Percentiles rank a stretch among this genome's conserved stretches.
phyloP scores from a whole-genome alignment of 1,139 yeast genomes.

The Scheffersomyces cryptocercus region DNA sequence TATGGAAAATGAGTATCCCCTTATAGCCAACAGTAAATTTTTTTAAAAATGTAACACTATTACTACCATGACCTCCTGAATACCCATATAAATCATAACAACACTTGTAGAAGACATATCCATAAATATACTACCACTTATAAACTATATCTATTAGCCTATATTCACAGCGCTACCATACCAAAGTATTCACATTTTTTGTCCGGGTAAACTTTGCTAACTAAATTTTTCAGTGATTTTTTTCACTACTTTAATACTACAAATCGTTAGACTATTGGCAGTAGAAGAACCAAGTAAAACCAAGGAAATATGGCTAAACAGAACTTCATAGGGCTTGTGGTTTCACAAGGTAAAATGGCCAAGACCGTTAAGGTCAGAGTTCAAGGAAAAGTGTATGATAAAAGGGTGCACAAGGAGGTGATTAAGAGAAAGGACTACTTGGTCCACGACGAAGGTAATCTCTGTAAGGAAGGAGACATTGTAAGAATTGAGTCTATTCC shows the following conservation, averaged over 20 bases:
- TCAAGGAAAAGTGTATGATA: conserved; percentile 67
- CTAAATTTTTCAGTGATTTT: too few species aligned
- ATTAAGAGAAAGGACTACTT: conserved; percentile 79
- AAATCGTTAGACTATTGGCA: too few species aligned
- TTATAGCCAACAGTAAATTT: background rate
- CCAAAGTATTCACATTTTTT: background rate
- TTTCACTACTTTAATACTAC: too few species aligned
- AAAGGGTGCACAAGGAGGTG: conserved; percentile 72
- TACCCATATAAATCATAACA: background rate
- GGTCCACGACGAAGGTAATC: conserved; percentile 91
- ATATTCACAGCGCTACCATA: background rate
- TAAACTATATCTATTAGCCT: too few species aligned
- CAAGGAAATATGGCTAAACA: conserved; percentile 70
- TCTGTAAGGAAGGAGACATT: conserved; percentile 92
- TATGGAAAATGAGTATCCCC: background rate
- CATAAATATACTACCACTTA: too few species aligned
- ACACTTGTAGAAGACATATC: background rate
- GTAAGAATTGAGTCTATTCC: conserved; percentile 92
- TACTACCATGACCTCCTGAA: background rate
- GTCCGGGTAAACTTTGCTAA: background rate
- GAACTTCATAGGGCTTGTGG: conserved; percentile 87
- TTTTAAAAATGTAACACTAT: too few species aligned
- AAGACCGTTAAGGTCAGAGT: conserved; percentile 95
- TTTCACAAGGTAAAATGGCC: conserved; percentile 93
- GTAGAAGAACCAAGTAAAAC: too few species aligned